These are phyloP conservation scores for Plasmodium billcollinsi DNA, from an alignment of 169 alveolate species.

Conservation along the genomic window DNA sequence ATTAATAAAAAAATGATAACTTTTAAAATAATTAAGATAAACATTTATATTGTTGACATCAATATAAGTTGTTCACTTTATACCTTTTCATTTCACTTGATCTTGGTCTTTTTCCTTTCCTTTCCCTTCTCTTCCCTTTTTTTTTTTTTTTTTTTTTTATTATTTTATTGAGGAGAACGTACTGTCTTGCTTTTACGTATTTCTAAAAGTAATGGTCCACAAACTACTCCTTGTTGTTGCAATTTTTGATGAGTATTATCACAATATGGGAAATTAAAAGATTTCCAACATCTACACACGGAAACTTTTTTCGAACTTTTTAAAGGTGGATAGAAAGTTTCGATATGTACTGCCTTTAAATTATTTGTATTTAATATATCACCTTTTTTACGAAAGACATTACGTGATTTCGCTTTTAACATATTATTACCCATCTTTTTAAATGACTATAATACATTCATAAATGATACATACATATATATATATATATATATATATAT, in stretches of 20 bases:
- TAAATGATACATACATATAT: background rate
- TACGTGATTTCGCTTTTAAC: constrained; percentile 15
- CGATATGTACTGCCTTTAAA: constrained; percentile 77
- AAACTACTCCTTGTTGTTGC: constrained; percentile 85
- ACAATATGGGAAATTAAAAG: constrained; percentile 89
- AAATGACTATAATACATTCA: background rate
- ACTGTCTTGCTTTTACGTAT: constrained; percentile 62
- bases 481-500: background rate
- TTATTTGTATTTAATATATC: constrained; percentile 50
- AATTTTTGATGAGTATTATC: constrained; percentile 88
- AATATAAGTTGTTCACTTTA: too few species aligned
- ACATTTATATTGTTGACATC: too few species aligned
- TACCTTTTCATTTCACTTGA: too few species aligned
- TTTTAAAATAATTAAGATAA: too few species aligned
- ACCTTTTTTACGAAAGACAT: constrained; percentile 50
- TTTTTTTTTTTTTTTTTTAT: background rate
- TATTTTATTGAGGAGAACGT: background rate
- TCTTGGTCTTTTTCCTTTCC: too few species aligned
- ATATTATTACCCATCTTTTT: constrained; percentile 31
- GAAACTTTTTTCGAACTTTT: constrained; percentile 80
- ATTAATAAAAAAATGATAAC: too few species aligned
- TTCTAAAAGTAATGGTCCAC: constrained; percentile 87
- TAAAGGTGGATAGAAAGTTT: constrained; percentile 69
- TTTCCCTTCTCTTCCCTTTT: background rate
- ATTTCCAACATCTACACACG: constrained; percentile 89